These are phyloP conservation scores for Nicotiana paniculata DNA, from an alignment of 257 asterid species.

Conservation along the genomic window DNA sequence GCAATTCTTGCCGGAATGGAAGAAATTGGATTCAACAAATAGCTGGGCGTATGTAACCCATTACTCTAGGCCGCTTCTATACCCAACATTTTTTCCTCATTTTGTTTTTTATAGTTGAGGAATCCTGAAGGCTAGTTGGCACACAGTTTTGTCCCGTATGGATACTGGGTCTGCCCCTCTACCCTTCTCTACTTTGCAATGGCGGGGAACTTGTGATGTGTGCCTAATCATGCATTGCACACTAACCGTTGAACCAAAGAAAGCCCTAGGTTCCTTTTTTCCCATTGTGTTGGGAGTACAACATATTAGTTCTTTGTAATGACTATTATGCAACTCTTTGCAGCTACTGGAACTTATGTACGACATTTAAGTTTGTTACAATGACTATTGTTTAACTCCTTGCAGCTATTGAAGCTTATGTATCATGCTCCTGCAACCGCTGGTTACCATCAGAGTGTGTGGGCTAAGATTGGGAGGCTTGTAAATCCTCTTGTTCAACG, in stretches of 20 bases:
- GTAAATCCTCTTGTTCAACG: constrained; percentile 56
- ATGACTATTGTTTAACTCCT: not conserved
- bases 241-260: no score
- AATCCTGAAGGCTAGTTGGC: no score
- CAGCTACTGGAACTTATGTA: constrained; percentile 92
- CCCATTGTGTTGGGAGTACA: not conserved
- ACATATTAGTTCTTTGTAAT: not conserved
- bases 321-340: constrained; percentile 10
- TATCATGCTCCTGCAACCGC: constrained; percentile 87
- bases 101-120: no score
- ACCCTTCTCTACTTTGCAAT: no score
- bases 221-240: no score
- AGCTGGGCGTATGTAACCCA: not conserved
- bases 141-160: no score
- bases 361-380: not conserved
- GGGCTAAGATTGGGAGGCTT: constrained; percentile 71
- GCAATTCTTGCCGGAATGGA: not conserved
- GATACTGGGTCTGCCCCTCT: no score
- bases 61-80: not conserved
- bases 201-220: no score
- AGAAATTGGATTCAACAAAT: not conserved
- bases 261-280: not conserved
- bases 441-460: constrained; percentile 76
- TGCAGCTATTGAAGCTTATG: constrained; percentile 90
- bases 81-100: no score